Evolutionary conservation across 2,329 filamentous ascomycete species (phyloP), one percentile per base, ranked within the genome.

Genomic region (Pyrenophora seminiperda): DNA sequence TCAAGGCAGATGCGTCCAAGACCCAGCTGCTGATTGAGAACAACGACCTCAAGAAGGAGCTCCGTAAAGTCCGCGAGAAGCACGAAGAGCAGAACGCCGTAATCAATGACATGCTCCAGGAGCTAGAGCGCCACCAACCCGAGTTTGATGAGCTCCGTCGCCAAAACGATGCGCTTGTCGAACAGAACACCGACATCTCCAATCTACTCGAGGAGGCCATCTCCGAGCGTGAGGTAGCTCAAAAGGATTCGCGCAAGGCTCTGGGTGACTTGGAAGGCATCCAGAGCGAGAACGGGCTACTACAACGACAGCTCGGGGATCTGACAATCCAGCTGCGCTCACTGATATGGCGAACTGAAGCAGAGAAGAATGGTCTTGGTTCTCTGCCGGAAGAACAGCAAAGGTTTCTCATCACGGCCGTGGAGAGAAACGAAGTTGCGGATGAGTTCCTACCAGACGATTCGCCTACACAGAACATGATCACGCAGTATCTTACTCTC

Each of bases 251-350:
- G 9, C 84, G 91, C 58, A 93, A 89, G 73, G 88, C 87, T 44
- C 87, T 94, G 68, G 83, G 83, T n/a, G 83, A 90, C 48, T 81
- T 91, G 47, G 81, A 82, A 50, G 82, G 82, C 14, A 72, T 81
- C 19, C 73, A 75, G 5, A 81, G 78, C 37, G 91, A 97, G 73
- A 81, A 83, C 24, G 86, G 89, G 53, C 90, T 97, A 31, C 78
- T 96, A 18, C 88, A 88, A 42, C 89, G 91, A 58, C 91, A 97
- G 70, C 79, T 97, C 7, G 88, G 93, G 27, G 94, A 97, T 71
- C 81, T 96, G 15, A 91, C 91, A 63, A 87, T 89, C 1, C 92
- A 99, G 72, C 84, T 97, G 57, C 95, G 96, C 71, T 87, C 96
- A 67, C 82, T 99, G 5, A 81, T 97, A 4, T 89, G 95, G 73